These are phyloP conservation scores for Orbilia blumenaviensis DNA, from an alignment of 2,329 filamentous ascomycete genomes.

Conservation along the genomic window DNA sequence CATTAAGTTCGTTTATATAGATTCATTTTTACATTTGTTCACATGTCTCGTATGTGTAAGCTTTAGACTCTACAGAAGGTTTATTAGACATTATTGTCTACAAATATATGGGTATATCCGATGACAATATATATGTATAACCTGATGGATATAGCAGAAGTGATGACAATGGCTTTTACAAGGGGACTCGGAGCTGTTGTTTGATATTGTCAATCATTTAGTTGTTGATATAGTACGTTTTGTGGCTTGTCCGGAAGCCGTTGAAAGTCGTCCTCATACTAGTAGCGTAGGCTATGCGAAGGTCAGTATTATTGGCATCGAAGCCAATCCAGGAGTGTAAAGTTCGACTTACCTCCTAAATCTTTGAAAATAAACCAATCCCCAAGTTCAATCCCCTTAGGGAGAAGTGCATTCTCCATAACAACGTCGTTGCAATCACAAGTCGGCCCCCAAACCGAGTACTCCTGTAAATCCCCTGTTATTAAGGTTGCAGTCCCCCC, in stretches of 20 bases:
- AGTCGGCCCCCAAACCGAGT: conserved; percentile 41
- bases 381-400: conserved; percentile 31
- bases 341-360: conserved; percentile 30
- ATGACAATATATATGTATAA: too few species aligned
- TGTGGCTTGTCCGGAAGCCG: conserved; percentile 23
- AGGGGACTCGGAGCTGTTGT: too few species aligned
- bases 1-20: too few species aligned
- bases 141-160: too few species aligned
- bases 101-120: too few species aligned
- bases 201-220: not conserved
- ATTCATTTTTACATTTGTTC: too few species aligned
- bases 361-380: conserved; percentile 46
- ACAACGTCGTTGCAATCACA: conserved; percentile 43
- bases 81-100: too few species aligned
- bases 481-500: not conserved
- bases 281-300: conserved; percentile 27
- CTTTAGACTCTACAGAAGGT: too few species aligned
- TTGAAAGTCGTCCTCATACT: conserved; percentile 35
- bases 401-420: conserved; percentile 22
- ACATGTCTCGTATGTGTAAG: too few species aligned
- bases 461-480: conserved; percentile 20
- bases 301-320: not conserved
- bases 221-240: conserved; percentile 34
- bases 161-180: too few species aligned
- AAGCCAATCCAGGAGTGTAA: not conserved